Conservation (phyloP, 345 rosid genomes). For the Tarenaya hassleriana region DNA sequence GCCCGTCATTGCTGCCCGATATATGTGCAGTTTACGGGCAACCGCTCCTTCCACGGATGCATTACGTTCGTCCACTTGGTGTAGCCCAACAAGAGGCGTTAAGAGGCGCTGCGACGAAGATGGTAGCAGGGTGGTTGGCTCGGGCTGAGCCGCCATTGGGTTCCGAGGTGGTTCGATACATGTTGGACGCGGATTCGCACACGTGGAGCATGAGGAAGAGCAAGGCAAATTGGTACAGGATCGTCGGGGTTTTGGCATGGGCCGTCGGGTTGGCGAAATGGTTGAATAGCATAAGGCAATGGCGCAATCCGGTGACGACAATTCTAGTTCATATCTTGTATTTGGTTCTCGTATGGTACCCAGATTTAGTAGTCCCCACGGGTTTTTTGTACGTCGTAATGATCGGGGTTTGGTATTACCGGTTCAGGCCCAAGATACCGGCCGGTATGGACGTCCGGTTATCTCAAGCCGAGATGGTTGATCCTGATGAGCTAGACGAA, state of each 20-base stretch:
- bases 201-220: slow-evolving; percentile 99
- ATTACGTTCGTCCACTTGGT: slow-evolving; percentile 86
- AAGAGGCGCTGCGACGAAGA: slow-evolving; percentile 81
- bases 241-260: slow-evolving; percentile 89
- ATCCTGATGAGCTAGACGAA: slow-evolving; percentile 87
- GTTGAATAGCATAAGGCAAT: slow-evolving; percentile 68
- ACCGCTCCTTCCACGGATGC: slow-evolving; percentile 87
- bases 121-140: slow-evolving; percentile 81
- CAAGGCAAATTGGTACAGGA: slow-evolving; percentile 91
- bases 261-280: slow-evolving; percentile 87
- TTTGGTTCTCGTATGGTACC: slow-evolving; percentile 92
- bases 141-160: slow-evolving; percentile 90
- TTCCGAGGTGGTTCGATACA: slow-evolving; percentile 75
- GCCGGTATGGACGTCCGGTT: slow-evolving; percentile 90
- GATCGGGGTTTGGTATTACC: slow-evolving; percentile 88
- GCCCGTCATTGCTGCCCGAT: slow-evolving; percentile 76
- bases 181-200: slow-evolving; percentile 95
- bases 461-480: slow-evolving; percentile 75
- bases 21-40: slow-evolving; percentile 71
- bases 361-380: slow-evolving; percentile 85
- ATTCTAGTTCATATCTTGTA: slow-evolving; percentile 73
- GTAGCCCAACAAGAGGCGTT: slow-evolving; percentile 92
- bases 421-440: slow-evolving; percentile 82
- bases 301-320: slow-evolving; percentile 87
- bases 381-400: slow-evolving; percentile 70